Percentiles rank a stretch among this genome's conserved stretches.
Evolutionary conservation across 768 basidiomycete genomes (phyloP).

Genomic region (Stropharia rugosoannulata): DNA sequence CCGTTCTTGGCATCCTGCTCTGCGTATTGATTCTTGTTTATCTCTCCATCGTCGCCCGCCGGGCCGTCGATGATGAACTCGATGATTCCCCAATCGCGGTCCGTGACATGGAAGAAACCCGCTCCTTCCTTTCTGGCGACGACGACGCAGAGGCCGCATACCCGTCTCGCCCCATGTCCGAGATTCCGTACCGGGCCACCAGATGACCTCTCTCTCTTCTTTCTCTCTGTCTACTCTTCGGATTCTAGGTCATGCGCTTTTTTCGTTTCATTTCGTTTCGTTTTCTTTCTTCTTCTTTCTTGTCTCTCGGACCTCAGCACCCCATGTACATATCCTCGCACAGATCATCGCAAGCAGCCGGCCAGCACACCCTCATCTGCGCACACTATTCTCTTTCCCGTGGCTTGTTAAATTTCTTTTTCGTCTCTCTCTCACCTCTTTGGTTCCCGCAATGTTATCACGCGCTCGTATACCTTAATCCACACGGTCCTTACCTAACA

Average conservation of each 20-base stretch:
- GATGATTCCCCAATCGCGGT: constrained; percentile 32
- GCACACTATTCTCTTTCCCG: constrained; percentile 2
- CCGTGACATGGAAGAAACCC: constrained; percentile 20
- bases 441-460: constrained; percentile 7
- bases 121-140: constrained; percentile 21
- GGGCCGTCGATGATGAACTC: constrained; percentile 52
- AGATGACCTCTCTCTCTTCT: constrained; percentile 16
- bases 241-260: neutral
- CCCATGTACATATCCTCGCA: constrained; percentile 2
- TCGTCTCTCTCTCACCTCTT: neutral
- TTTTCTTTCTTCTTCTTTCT: neutral
- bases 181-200: constrained; percentile 41
- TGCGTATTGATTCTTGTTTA: constrained; percentile 79
- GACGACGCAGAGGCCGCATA: constrained; percentile 31
- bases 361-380: constrained; percentile 1
- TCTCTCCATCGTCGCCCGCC: constrained; percentile 76
- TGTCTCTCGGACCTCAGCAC: neutral
- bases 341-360: neutral
- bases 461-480: constrained; percentile 15
- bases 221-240: neutral
- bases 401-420: neutral
- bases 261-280: neutral
- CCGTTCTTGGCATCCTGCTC: constrained; percentile 65
- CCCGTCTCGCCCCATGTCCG: constrained; percentile 39
- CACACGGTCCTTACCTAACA: constrained; percentile 19